Percentiles rank a stretch among this genome's conserved stretches.
Evolutionary conservation across 768 basidiomycete genomes (phyloP).

Genomic region (Tylopilus rubrobrunneus): DNA sequence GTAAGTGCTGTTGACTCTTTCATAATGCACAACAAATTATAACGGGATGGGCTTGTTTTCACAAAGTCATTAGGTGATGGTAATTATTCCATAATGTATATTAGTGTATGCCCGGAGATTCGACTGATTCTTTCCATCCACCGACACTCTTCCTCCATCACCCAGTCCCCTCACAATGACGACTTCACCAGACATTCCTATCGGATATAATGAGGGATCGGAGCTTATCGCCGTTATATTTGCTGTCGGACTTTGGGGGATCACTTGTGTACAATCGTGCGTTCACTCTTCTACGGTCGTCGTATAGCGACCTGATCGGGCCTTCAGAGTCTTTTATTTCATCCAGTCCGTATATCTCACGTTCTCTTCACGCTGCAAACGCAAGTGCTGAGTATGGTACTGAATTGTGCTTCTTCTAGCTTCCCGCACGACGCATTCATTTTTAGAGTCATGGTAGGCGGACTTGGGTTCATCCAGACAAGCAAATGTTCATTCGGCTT

Average conservation of each 20-base stretch:
- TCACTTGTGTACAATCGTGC: constrained; percentile 22
- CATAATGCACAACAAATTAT: too few species aligned
- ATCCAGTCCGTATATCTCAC: constrained; percentile 13
- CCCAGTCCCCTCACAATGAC: not conserved
- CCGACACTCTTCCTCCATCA: not conserved
- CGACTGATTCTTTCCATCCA: not conserved
- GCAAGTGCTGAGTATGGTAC: not conserved
- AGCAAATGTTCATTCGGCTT: not conserved
- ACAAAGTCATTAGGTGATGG: not conserved
- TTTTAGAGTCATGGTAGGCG: constrained; percentile 12
- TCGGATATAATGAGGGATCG: constrained; percentile 9
- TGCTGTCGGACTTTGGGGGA: constrained; percentile 22
- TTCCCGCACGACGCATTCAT: constrained; percentile 2
- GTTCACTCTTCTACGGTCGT: not conserved
- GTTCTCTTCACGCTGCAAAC: not conserved
- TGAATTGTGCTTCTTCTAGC: not conserved
- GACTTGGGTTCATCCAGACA: not conserved
- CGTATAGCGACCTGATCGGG: not conserved
- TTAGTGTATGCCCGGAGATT: not conserved
- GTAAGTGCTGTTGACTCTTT: too few species aligned
- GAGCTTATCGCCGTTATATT: constrained; percentile 15
- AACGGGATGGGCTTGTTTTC: too few species aligned
- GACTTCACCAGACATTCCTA: not conserved
- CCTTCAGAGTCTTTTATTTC: constrained; percentile 16
- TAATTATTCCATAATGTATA: not conserved